Conservation (phyloP, 495 filamentous ascomycete genomes). For the Penicillium flavigenum region DNA sequence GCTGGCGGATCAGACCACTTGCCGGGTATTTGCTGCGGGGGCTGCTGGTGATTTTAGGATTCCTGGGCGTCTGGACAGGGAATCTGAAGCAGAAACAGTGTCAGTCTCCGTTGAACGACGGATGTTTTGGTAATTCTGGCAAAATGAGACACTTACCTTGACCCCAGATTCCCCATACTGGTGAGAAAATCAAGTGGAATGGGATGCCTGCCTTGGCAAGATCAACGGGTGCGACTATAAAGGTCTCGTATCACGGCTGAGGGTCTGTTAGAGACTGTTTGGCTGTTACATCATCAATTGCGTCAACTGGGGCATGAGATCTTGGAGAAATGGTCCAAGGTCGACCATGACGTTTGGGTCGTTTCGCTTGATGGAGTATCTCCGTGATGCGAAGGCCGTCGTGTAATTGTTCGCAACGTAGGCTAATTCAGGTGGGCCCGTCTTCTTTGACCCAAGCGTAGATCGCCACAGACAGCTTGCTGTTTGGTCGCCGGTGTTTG, state of each 20-base stretch:
- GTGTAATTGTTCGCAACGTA: background rate
- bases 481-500: background rate
- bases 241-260: background rate
- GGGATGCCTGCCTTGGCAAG: background rate
- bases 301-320: background rate
- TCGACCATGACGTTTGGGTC: background rate
- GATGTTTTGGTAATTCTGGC: background rate
- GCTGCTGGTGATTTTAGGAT: background rate
- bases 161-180: background rate
- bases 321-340: background rate
- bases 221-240: background rate
- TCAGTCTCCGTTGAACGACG: background rate
- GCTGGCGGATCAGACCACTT: background rate
- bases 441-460: background rate
- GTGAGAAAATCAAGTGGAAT: background rate
- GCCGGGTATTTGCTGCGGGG: background rate
- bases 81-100: background rate
- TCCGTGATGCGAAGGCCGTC: background rate
- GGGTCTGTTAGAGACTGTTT: background rate
- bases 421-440: background rate
- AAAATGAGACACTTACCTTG: background rate
- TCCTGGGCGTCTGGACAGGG: background rate
- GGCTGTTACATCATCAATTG: background rate
- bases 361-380: background rate
- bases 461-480: background rate